These are phyloP conservation scores for Ophiostoma fasciatum DNA, from an alignment of 2,329 filamentous ascomycete species.

Conservation along the genomic window DNA sequence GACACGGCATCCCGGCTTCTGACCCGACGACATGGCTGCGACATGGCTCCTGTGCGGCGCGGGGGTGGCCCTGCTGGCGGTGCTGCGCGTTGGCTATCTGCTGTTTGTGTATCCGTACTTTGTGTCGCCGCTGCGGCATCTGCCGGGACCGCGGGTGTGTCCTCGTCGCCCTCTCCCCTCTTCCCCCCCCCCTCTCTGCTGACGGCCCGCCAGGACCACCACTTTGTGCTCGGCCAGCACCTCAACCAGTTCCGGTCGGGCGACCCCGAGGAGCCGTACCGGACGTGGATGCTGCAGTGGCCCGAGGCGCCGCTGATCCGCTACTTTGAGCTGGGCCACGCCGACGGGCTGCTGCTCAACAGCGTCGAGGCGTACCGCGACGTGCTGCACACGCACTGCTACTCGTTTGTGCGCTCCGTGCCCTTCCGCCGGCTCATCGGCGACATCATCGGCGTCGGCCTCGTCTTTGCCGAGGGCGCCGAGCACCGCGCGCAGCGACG, in stretches of 20 bases:
- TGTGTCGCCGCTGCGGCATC: constrained; percentile 4
- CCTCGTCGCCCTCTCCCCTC: background rate
- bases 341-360: constrained; percentile 24
- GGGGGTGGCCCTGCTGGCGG: background rate
- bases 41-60: too few relatives aligned
- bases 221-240: constrained; percentile 8
- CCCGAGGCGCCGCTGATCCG: constrained; percentile 21
- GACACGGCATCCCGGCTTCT: too few relatives aligned
- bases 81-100: background rate
- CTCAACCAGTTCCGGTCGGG: constrained; percentile 5
- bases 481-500: constrained; percentile 20
- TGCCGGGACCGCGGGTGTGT: constrained; percentile 1
- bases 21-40: too few relatives aligned
- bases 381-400: constrained; percentile 24
- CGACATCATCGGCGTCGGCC: constrained; percentile 21
- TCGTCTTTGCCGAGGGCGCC: constrained; percentile 23
- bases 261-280: constrained; percentile 7
- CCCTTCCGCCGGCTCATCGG: constrained; percentile 19
- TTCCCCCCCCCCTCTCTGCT: background rate
- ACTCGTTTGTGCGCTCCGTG: constrained; percentile 23
- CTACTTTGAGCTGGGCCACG: constrained; percentile 20
- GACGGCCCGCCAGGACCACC: constrained; percentile 3
- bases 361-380: constrained; percentile 21
- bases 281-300: constrained; percentile 7
- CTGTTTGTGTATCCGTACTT: constrained; percentile 1